Evolutionary conservation across 352 stramenopile species (phyloP), one percentile per base, ranked within the genome.

Genomic region (Stephanocyclus meneghinianus): DNA sequence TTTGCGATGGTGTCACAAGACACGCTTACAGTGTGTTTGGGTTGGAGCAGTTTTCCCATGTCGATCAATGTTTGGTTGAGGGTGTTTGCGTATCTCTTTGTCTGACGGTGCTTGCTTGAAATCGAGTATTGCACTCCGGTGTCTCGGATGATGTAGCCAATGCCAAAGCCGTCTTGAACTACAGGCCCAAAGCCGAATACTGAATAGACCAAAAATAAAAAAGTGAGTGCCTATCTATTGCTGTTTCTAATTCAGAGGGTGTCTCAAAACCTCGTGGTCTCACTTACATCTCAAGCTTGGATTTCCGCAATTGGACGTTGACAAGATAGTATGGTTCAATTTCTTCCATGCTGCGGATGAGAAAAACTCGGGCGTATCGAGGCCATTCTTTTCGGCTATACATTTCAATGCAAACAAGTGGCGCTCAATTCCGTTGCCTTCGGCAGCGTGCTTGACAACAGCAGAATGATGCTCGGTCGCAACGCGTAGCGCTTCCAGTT

Each of bases 61-160:
- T 87, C 80, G 45, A 83, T 71, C 2, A 87, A 71, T 26, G 71
- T 75, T 76, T 83, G 71, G 4, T 87, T 75, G 9, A 92, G 78
- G 16, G 76, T 81, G 53, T 83, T 56, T 3, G 83, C 83, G 67
- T 83, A 92, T 56, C 87, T 71, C 53, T 85, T 74, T 5, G 88
- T 93, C 72, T 92, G 88, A n/a, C 87, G 76, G 51, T 91, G 85
- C 56, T 93, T 93, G 51, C 73, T 90, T 2, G 71, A 90, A 42
- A 94, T 87, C 37, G 78, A 87, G 70, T 91, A 94, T 21, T 97
- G 92, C 60, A 98, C 92, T 71, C 94, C 92, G 74, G 96, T 87
- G 74, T 98, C 95, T 80, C 98, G 98, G 85, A 98, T 98, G 70
- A 98, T 98, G 89, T 98, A 98, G 57, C 96, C 96, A 61, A 98